These are phyloP conservation scores for Podospora pseudoanserina DNA, from an alignment of 495 filamentous ascomycete species.

Conservation along the genomic window DNA sequence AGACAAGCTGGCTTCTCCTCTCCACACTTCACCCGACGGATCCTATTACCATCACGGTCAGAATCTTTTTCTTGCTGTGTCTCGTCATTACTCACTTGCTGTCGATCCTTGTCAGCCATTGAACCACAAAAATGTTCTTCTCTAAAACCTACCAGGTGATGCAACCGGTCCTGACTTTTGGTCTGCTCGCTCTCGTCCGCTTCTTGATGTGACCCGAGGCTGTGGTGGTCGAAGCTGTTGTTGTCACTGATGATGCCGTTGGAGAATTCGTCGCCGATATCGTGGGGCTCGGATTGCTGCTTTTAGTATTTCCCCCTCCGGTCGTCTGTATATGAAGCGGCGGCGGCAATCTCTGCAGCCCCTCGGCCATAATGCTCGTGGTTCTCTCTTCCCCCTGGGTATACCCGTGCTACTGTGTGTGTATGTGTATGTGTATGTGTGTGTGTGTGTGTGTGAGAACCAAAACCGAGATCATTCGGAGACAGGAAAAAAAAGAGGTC, in stretches of 20 bases:
- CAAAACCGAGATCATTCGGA: background rate
- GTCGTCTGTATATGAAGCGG: background rate
- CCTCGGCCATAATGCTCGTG: background rate
- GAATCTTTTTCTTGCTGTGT: background rate
- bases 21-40: slow-evolving; percentile 40
- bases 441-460: background rate
- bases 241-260: background rate
- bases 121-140: background rate
- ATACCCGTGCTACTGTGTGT: too few species aligned
- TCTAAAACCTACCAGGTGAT: slow-evolving; percentile 29
- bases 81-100: slow-evolving; percentile 24
- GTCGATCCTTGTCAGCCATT: slow-evolving; percentile 1
- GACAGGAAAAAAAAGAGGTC: background rate
- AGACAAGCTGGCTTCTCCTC: slow-evolving; percentile 41
- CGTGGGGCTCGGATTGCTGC: background rate
- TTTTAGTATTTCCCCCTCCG: background rate
- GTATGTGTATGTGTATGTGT: too few species aligned
- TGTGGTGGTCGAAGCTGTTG: slow-evolving; percentile 4
- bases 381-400: background rate
- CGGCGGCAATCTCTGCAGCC: background rate
- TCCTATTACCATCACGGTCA: slow-evolving; percentile 12
- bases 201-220: slow-evolving; percentile 20
- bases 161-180: slow-evolving; percentile 34
- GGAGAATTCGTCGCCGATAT: background rate
- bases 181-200: slow-evolving; percentile 33